Conservation (phyloP, 225 moss, liverwort and hornwort species). For the Marchantia polymorpha region DNA sequence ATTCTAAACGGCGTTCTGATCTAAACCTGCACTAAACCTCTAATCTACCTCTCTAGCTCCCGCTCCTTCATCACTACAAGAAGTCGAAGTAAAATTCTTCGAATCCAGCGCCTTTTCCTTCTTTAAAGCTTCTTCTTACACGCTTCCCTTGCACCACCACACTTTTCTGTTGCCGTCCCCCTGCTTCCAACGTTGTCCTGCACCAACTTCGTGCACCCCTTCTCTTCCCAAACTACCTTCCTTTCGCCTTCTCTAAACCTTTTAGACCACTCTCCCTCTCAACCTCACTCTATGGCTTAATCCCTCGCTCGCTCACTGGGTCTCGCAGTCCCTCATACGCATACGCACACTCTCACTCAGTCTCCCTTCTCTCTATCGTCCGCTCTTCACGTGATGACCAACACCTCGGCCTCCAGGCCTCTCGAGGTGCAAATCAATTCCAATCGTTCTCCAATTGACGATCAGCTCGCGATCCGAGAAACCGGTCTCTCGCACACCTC, state of each 20-base stretch:
- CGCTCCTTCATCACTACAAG: conserved; percentile 16
- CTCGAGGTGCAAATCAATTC: conserved; percentile 10
- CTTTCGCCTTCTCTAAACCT: not conserved
- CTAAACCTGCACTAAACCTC: conserved; percentile 18
- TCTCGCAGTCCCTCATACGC: not conserved
- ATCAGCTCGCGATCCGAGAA: conserved; percentile 19
- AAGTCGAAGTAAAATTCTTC: not conserved
- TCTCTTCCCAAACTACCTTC: not conserved
- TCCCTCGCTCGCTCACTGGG: not conserved
- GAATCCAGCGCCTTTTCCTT: not conserved
- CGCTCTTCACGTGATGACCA: not conserved
- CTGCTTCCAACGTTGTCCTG: not conserved
- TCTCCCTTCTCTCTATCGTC: not conserved
- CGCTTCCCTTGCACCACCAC: not conserved
- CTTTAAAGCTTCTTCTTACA: not conserved
- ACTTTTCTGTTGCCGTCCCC: not conserved
- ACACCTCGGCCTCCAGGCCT: not conserved
- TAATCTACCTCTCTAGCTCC: conserved; percentile 9
- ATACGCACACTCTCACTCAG: not conserved
- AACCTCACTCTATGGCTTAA: not conserved
- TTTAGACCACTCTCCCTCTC: not conserved
- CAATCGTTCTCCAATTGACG: conserved; percentile 20
- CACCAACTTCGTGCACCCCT: not conserved
- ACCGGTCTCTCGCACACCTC: conserved; percentile 10
- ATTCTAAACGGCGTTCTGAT: not conserved